Evolutionary conservation across 228 moss, liverwort and hornwort genomes (phyloP), one percentile per base, ranked within the genome.

Genomic region (Sphagnum magellanicum): DNA sequence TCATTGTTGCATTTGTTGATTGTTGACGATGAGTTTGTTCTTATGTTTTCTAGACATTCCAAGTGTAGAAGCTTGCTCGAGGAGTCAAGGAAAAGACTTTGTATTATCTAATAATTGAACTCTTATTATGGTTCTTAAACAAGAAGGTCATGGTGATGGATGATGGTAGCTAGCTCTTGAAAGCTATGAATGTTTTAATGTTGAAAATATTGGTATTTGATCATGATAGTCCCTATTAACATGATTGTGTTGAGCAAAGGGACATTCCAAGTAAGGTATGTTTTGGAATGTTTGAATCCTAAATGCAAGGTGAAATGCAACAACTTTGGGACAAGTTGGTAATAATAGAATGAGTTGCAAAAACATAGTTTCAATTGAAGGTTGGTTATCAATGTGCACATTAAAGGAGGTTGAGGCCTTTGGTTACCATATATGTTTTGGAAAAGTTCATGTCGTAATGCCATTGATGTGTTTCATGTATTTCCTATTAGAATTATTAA

Each of bases 121-220:
- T 98, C 71, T 73, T 98, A 53, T 87, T 98, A 66, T 92, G 98
- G 94, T 89, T 98, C 52, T 83, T 98, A 76, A 94, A 98, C 76
- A 94, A 98, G 76, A 88, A 90, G 57, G 98, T 98, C 16, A 83
- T 94, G 60, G 70, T 90, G 58, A 87, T 98, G 82, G 98, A 93
- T 84, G 98, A 98, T 78, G 98, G 98, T 67, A 92, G 91, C 76
- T 93, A 98, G 76, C 80, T 98, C 53, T 65, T 98, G 73, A 98
- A 92, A 71, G 98, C 98, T 10, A 82, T 98, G 76, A 98, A 98
- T 81, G 98, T 98, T 61, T 74, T 98, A 69, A 93, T 98, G 93
- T 76, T 98, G 52, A 98, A 98, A 81, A 98, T 98, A 63, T 73
- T 98, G 83, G 89, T 89, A 63, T n/a, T n/a, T n/a, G n/a, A n/a